These are phyloP conservation scores for Knufia petricola DNA, from an alignment of 2,329 filamentous ascomycete species.

Conservation along the genomic window DNA sequence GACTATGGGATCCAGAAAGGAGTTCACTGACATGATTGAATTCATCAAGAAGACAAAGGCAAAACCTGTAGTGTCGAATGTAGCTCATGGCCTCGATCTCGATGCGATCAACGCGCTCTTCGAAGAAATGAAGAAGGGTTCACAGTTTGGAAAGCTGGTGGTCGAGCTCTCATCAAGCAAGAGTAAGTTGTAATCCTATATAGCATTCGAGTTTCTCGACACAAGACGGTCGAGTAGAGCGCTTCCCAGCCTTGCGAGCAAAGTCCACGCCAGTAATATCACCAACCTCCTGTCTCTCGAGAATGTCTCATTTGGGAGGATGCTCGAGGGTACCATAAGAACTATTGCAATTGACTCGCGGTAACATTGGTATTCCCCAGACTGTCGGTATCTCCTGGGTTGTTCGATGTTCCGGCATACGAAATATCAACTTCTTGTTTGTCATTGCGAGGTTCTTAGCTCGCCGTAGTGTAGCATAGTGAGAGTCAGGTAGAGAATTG, in stretches of 20 bases:
- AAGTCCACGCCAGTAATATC: too few relatives aligned
- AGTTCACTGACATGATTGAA: conserved; percentile 82
- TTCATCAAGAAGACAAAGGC: conserved; percentile 69
- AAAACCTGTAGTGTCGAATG: conserved; percentile 65
- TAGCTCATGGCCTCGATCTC: conserved; percentile 62
- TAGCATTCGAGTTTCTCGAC: background rate
- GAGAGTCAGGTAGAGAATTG: too few relatives aligned
- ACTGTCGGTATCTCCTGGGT: too few relatives aligned
- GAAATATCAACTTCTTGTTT: too few relatives aligned
- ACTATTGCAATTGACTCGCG: too few relatives aligned
- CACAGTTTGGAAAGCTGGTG: conserved; percentile 88
- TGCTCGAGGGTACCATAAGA: too few relatives aligned
- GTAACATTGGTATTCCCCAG: too few relatives aligned
- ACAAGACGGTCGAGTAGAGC: background rate
- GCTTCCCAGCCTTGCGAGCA: too few relatives aligned
- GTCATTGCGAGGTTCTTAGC: too few relatives aligned
- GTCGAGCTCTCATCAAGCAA: conserved; percentile 51
- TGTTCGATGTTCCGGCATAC: background rate
- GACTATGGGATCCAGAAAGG: conserved; percentile 83
- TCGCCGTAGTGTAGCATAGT: too few relatives aligned
- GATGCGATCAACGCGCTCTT: conserved; percentile 75
- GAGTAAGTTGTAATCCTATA: conserved; percentile 31
- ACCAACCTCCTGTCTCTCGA: too few relatives aligned
- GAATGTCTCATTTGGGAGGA: too few relatives aligned
- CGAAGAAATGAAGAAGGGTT: conserved; percentile 74